phyloP scores from a whole-genome alignment of 2,329 filamentous ascomycete species.

The Podosphaera aphanis region DNA sequence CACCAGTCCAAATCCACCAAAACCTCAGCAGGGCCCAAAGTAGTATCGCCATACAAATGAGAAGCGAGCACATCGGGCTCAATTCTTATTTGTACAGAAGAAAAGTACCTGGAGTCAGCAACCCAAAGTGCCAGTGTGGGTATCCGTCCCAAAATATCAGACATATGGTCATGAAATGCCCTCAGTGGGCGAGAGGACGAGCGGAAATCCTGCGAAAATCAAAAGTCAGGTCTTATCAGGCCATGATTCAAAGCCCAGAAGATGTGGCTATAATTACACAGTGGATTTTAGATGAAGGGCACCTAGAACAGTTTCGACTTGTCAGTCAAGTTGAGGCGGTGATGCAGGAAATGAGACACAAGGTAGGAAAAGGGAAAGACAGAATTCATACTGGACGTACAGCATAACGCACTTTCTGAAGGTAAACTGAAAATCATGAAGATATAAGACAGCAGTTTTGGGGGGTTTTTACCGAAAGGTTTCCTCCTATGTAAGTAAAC shows the following conservation, averaged over 20 bases:
- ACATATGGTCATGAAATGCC: neutral
- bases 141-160: constrained; percentile 1
- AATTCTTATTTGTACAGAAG: neutral
- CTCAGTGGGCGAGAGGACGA: neutral
- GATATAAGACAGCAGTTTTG: neutral
- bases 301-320: neutral
- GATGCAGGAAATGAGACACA: neutral
- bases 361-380: neutral
- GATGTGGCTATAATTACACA: too few species aligned
- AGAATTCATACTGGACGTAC: neutral
- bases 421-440: neutral
- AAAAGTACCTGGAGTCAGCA: neutral
- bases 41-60: neutral
- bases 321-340: neutral
- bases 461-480: neutral
- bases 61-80: constrained; percentile 1
- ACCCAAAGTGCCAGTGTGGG: constrained; percentile 1
- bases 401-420: neutral
- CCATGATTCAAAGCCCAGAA: too few species aligned
- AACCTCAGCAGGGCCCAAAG: neutral
- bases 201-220: neutral
- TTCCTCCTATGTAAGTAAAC: neutral
- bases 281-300: neutral
- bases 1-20: neutral
- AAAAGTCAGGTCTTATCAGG: neutral